A percentile compares a stretch with the other conserved stretches of the same genome.
Conservation (phyloP, 805 yeast genomes). For the Hanseniaspora jakobsenii region DNA sequence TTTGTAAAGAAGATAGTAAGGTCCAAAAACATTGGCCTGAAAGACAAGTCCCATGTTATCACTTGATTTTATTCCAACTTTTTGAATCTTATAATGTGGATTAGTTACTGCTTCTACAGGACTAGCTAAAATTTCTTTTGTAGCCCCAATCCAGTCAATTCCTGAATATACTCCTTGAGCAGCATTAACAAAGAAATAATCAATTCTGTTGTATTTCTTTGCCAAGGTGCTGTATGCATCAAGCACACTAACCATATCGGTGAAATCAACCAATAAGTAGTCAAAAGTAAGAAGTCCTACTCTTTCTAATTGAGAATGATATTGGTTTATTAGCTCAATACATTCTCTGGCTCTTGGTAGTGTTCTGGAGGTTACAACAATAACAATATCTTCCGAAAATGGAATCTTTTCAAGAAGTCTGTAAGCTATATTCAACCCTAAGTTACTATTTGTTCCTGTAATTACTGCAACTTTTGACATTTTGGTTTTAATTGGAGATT, state of each 20-base stretch:
- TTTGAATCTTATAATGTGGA: slow-evolving; percentile 77
- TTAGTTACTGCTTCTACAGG: slow-evolving; percentile 79
- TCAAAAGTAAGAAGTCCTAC: slow-evolving; percentile 65
- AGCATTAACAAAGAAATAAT: slow-evolving; percentile 75
- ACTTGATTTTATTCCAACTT: slow-evolving; percentile 56
- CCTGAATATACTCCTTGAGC: slow-evolving; percentile 83
- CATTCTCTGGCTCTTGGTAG: slow-evolving; percentile 72
- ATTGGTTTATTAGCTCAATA: slow-evolving; percentile 44
- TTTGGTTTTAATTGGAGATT: neutral
- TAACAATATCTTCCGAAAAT: slow-evolving; percentile 45
- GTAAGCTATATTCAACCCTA: slow-evolving; percentile 78
- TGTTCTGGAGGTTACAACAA: slow-evolving; percentile 82
- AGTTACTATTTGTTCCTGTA: slow-evolving; percentile 46
- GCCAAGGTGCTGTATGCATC: slow-evolving; percentile 60
- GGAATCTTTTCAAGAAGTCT: slow-evolving; percentile 56
- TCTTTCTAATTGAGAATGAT: slow-evolving; percentile 33
- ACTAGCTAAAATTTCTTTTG: slow-evolving; percentile 47
- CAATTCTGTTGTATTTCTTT: slow-evolving; percentile 52
- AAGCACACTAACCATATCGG: slow-evolving; percentile 74
- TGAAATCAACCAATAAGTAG: slow-evolving; percentile 77
- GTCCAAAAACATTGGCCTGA: slow-evolving; percentile 95
- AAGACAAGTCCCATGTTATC: slow-evolving; percentile 83
- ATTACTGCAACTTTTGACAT: slow-evolving; percentile 33
- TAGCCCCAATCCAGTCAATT: slow-evolving; percentile 73
- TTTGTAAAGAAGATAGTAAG: slow-evolving; percentile 69